A percentile compares a stretch with the other conserved stretches of the same genome.
Conservation (phyloP, 805 yeast species). For the Saccharomycopsis javanensis region DNA sequence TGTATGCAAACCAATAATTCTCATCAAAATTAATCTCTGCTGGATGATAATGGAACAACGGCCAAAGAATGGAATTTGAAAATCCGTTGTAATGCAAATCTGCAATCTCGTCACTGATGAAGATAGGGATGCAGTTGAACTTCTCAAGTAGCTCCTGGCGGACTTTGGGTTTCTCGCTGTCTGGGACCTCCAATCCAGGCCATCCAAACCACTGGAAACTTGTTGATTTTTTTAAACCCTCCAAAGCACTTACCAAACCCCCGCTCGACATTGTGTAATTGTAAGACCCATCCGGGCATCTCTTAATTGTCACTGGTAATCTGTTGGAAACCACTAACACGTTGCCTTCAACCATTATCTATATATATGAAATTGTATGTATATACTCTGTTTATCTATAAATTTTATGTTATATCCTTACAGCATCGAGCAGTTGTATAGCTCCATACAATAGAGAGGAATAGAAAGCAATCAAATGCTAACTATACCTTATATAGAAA, state of each 20-base stretch:
- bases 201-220: constrained; percentile 97
- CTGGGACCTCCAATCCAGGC: constrained; percentile 90
- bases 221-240: constrained; percentile 74
- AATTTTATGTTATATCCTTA: too few species aligned
- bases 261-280: constrained; percentile 92
- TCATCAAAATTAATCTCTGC: constrained; percentile 99
- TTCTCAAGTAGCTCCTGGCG: constrained; percentile 59
- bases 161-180: constrained; percentile 58
- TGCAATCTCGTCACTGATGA: constrained; percentile 78
- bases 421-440: too few species aligned
- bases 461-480: not conserved
- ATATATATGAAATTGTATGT: not conserved
- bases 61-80: constrained; percentile 93
- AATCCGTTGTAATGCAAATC: constrained; percentile 96
- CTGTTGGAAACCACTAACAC: constrained; percentile 91
- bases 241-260: constrained; percentile 91
- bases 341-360: constrained; percentile 38
- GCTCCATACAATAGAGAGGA: too few species aligned
- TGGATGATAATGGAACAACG: constrained; percentile 95
- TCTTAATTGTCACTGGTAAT: constrained; percentile 84
- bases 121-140: constrained; percentile 87
- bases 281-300: constrained; percentile 53
- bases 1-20: constrained; percentile 95
- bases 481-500: too few species aligned
- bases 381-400: not conserved